Evolutionary conservation across 106 monocot genomes (phyloP), one percentile per base, ranked within the genome.

Genomic region (Gastrodia elata): DNA sequence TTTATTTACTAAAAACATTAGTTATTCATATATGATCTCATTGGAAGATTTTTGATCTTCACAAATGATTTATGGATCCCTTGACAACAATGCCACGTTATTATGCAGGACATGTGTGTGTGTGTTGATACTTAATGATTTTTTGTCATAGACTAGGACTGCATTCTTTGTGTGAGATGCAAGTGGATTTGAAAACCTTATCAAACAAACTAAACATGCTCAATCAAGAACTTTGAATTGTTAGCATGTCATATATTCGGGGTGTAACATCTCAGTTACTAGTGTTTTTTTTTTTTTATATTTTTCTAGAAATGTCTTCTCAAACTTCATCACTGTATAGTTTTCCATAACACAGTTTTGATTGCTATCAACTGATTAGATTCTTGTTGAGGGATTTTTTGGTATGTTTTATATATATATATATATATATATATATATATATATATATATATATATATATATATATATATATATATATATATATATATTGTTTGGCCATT

Each of bases 401-500:
- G 36, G 27, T 65, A 36, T 65, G 65, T 18, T 35, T 65, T 15
- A 33, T 35, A 65, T 16, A n/a, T n/a, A n/a, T n/a, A n/a, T n/a
- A n/a, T n/a, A n/a, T n/a, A n/a, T n/a, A n/a, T n/a, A n/a, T n/a
- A n/a, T n/a, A n/a, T n/a, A n/a, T n/a, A n/a, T n/a, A n/a, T n/a
- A n/a, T n/a, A n/a, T n/a, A n/a, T n/a, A n/a, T n/a, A n/a, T n/a
- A n/a, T n/a, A n/a, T n/a, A n/a, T n/a, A n/a, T n/a, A n/a, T n/a
- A n/a, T n/a, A n/a, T n/a, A n/a, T n/a, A n/a, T n/a, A n/a, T n/a
- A n/a, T n/a, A n/a, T n/a, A n/a, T n/a, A n/a, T n/a, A n/a, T n/a
- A n/a, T n/a, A 20, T 65, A 27, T 16, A 65, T 65, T 65, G 33
- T 65, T 65, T 65, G 59, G 16, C 65, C 18, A 65, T 65, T 35